Evolutionary conservation across 2,329 filamentous ascomycete genomes (phyloP).

Genomic region (Parastagonospora avenae): DNA sequence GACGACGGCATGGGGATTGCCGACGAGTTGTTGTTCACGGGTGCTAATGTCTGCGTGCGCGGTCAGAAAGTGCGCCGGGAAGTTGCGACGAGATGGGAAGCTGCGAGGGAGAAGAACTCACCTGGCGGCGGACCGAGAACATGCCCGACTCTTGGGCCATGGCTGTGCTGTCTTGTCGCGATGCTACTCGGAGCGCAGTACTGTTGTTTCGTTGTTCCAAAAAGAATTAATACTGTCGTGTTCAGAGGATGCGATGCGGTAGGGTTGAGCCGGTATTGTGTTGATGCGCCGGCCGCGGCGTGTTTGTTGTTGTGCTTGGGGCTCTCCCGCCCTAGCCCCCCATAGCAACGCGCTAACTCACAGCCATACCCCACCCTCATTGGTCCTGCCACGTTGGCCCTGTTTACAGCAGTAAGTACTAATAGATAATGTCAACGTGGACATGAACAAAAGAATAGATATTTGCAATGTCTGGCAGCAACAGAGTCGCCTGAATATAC

Average conservation of each 20-base stretch:
- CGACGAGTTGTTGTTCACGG: slow-evolving; percentile 76
- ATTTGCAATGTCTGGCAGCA: slow-evolving; percentile 1
- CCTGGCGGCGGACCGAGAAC: slow-evolving; percentile 94
- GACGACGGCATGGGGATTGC: slow-evolving; percentile 89
- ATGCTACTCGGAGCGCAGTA: slow-evolving; percentile 1
- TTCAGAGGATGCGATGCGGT: slow-evolving; percentile 4
- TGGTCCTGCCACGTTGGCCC: slow-evolving; percentile 13
- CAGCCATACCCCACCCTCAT: slow-evolving; percentile 9
- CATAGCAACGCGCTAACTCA: slow-evolving; percentile 24
- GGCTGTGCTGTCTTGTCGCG: slow-evolving; percentile 8
- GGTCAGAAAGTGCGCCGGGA: slow-evolving; percentile 14
- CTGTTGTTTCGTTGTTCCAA: not conserved
- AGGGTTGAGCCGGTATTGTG: slow-evolving; percentile 20
- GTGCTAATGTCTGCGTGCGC: slow-evolving; percentile 75
- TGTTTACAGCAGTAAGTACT: slow-evolving; percentile 2
- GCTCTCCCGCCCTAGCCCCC: slow-evolving; percentile 23
- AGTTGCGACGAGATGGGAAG: slow-evolving; percentile 16
- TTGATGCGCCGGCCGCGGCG: slow-evolving; percentile 16
- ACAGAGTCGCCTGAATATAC: slow-evolving; percentile 13
- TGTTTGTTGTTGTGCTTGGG: slow-evolving; percentile 38
- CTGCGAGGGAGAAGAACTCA: slow-evolving; percentile 53
- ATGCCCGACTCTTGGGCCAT: slow-evolving; percentile 61
- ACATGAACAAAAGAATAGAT: not conserved
- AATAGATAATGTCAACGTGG: not conserved
- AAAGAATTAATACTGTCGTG: not conserved